Base-by-base conservation (phyloP, 441 rosid species). In the Jatropha podagrica region DNA sequence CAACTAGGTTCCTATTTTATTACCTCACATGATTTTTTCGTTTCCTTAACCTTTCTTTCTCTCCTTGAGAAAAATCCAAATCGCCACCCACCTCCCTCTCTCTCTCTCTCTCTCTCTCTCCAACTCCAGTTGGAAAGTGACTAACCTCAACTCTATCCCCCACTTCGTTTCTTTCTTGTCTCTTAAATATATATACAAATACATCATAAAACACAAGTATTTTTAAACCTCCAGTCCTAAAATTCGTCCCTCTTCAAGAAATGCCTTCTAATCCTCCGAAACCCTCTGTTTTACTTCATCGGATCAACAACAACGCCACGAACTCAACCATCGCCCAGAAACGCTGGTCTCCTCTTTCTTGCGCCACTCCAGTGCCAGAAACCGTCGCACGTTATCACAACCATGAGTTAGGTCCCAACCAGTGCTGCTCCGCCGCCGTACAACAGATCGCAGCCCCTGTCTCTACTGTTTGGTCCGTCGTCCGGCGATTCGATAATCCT, bases 401-500 rank as follows among this genome's bases (percentile, higher is more conserved):
- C 75, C 95, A 87, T 81, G 76, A 76, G 17, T 71, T 86, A 11
- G 82, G 80, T 54, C 86, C 96, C 20, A 84, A 87, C 79, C 97
- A 89, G 85, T 85, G 94, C 81, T 86, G 84, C 84, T 91, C 96
- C 67, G 83, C 88, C 40, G 79, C 85, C 37, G 89, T 87, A 1
- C 89, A 90, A 38, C 80, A 87, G 71, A 81, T 90, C 46, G 78
- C 83, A 0, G 94, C 95, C 58, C 93, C 95, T 0, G 81, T 80
- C 65, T 84, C 88, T 14, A 68, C 81, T 40, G 95, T 93, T 0
- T 93, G 98, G 98, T 80, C 98, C 0, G 79, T 93, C 44, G 85
- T 93, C 14, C 85, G 95, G 68, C 87, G 93, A 27, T 93, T 93
- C 68, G 95, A 88, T 60, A 85, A 89, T 49, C 98, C 98, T 1